Conservation (phyloP, 2,329 filamentous ascomycete genomes). For the Penicillium thymicola region DNA sequence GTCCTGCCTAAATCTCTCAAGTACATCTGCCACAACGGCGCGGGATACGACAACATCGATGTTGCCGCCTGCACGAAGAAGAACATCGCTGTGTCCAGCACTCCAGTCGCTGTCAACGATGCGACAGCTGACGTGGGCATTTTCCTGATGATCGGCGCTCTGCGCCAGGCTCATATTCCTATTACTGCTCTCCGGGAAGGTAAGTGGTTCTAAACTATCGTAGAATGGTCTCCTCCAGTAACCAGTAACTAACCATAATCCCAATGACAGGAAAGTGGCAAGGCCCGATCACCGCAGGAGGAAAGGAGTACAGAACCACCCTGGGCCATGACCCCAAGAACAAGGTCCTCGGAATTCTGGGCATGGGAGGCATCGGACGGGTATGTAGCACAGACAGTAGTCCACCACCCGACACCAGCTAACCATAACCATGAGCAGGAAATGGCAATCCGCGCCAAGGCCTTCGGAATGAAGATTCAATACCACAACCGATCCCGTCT, state of each 20-base stretch:
- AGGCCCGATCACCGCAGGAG: constrained; percentile 27
- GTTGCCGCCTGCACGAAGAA: constrained; percentile 51
- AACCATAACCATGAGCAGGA: constrained; percentile 31
- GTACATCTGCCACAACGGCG: constrained; percentile 55
- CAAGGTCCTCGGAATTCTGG: constrained; percentile 47
- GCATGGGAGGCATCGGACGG: constrained; percentile 49
- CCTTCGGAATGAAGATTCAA: constrained; percentile 48
- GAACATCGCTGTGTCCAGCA: constrained; percentile 44
- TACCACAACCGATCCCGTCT: constrained; percentile 48
- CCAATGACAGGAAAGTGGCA: constrained; percentile 37
- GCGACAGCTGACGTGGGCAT: constrained; percentile 49
- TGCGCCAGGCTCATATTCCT: constrained; percentile 45
- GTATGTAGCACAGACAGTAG: constrained; percentile 28
- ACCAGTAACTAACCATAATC: neutral
- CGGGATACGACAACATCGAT: constrained; percentile 61
- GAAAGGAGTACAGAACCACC: constrained; percentile 19
- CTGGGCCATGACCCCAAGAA: constrained; percentile 46
- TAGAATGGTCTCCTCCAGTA: too few relatives aligned
- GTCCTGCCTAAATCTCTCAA: constrained; percentile 46
- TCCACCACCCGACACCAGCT: neutral
- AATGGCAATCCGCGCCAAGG: constrained; percentile 44
- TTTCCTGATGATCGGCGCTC: constrained; percentile 48
- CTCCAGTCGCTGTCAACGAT: constrained; percentile 46
- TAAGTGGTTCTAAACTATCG: constrained; percentile 12
- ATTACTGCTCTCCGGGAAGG: constrained; percentile 42